Percentiles rank a stretch among this genome's conserved stretches.
Conservation (phyloP, 2,329 filamentous ascomycete genomes). For the Phaeosphaeriaceae sp. region DNA sequence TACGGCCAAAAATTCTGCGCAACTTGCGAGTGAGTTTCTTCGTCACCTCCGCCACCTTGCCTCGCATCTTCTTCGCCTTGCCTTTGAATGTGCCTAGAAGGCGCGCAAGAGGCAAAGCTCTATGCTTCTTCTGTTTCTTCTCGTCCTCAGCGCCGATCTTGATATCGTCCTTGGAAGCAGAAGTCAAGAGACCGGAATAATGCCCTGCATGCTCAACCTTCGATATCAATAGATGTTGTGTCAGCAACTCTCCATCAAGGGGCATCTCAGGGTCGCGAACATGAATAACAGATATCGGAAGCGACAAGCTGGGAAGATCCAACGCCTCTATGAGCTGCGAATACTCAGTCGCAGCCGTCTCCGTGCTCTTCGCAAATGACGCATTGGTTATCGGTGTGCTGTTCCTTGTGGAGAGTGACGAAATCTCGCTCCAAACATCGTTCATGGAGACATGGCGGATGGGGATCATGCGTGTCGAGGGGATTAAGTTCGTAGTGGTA, state of each 20-base stretch:
- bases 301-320: not conserved
- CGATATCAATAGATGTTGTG: not conserved
- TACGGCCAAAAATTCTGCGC: not conserved
- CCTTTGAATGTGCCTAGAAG: not conserved
- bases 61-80: not conserved
- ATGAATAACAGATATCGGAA: not conserved
- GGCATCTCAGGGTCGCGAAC: not conserved
- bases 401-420: constrained; percentile 6
- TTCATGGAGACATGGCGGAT: not conserved
- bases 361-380: not conserved
- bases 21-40: constrained; percentile 3
- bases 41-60: constrained; percentile 5
- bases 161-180: too few species aligned
- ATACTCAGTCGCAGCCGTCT: not conserved
- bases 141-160: too few species aligned
- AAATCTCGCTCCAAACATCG: not conserved
- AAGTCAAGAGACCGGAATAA: too few species aligned
- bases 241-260: not conserved
- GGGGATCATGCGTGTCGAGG: not conserved
- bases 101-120: not conserved
- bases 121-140: too few species aligned
- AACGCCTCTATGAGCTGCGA: constrained; percentile 1
- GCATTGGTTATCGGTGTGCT: constrained; percentile 7
- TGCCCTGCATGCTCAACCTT: not conserved
- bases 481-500: not conserved